These are phyloP conservation scores for Schizochytrium sp. DNA, from an alignment of 108 stramenopile species.

Conservation along the genomic window DNA sequence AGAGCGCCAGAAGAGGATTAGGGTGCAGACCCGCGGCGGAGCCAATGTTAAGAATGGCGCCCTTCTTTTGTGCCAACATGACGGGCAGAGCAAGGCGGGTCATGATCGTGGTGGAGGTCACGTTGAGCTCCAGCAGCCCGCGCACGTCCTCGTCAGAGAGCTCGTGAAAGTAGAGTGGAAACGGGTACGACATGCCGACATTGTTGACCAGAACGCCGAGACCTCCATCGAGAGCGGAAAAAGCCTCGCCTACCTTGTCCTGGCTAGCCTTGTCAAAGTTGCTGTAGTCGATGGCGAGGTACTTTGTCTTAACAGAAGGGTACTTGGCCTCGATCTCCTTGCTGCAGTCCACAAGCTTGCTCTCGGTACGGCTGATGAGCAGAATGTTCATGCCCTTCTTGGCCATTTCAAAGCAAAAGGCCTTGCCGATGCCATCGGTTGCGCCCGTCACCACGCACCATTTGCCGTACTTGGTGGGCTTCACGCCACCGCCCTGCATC, in stretches of 20 bases:
- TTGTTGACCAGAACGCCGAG: slow-evolving; percentile 94
- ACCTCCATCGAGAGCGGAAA: slow-evolving; percentile 38
- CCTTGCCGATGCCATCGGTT: slow-evolving; percentile 98
- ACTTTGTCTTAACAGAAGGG: slow-evolving; percentile 58
- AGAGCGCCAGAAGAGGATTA: slow-evolving; percentile 79
- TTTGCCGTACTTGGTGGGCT: slow-evolving; percentile 81
- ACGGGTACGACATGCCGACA: slow-evolving; percentile 93
- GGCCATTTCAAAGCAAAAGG: slow-evolving; percentile 82
- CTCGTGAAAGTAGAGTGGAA: slow-evolving; percentile 91
- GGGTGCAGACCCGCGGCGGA: slow-evolving; percentile 83
- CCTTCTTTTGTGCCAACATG: slow-evolving; percentile 77
- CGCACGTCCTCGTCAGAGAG: slow-evolving; percentile 66
- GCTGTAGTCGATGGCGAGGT: slow-evolving; percentile 82
- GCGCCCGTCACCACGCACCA: slow-evolving; percentile 98
- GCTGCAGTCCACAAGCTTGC: slow-evolving; percentile 78
- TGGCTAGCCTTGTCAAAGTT: slow-evolving; percentile 78
- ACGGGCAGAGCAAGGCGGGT: slow-evolving; percentile 81
- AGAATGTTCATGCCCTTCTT: slow-evolving; percentile 86
- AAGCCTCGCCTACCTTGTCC: slow-evolving; percentile 52
- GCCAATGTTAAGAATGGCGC: slow-evolving; percentile 87
- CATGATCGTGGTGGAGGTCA: slow-evolving; percentile 89
- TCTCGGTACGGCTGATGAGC: slow-evolving; percentile 87
- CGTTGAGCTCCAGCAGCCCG: slow-evolving; percentile 74
- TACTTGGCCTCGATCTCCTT: slow-evolving; percentile 71
- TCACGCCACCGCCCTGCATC: slow-evolving; percentile 60